Base-by-base conservation (phyloP, 202 grass and related monocot species). In the Schoenoplectus tabernaemontani region DNA sequence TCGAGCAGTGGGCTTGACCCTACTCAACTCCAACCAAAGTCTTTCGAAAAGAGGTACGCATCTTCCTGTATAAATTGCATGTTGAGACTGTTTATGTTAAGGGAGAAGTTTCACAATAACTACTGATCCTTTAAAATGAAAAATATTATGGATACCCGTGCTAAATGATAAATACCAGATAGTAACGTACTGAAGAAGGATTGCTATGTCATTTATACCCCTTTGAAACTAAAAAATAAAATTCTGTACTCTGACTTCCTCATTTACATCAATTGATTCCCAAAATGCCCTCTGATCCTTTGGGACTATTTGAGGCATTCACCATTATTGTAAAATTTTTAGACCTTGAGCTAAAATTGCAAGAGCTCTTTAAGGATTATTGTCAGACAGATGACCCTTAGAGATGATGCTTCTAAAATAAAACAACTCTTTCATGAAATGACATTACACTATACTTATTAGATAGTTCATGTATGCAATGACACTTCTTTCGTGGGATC, bases 41-140 rank as follows among this genome's bases (percentile, higher is more conserved):
- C 92, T 1, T 69, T 59, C 3, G 89, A 89, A 80, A 82, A 70
- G 79, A 71, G 87, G 70, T 74, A 74, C 4, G 15, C 10, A 33
- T 74, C 12, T 24, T 7, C 10, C 70, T 33, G 23, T 51, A 53
- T 6, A 75, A 32, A 54, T 51, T 75, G 54, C 19, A 36, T 16
- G 16, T 72, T 47, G 43, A 54, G 28, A 54, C 3, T 16, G 17
- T 46, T 70, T 70, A 10, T 46, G 41, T 46, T 70, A n/a, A 13
- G 11, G n/a, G n/a, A 42, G n/a, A 17, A 67, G 2, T 66, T 67
- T 70, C 12, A 12, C 26, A n/a, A 51, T 34, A 0, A 53, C 13
- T 74, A n/a, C 15, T 28, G 17, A 33, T 13, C 69, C 13, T 53
- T 2, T 46, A 72, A 26, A 28, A 72, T 26, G 10, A 53, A 44